Conservation (phyloP, 495 filamentous ascomycete species). For the Daldinia grandis region DNA sequence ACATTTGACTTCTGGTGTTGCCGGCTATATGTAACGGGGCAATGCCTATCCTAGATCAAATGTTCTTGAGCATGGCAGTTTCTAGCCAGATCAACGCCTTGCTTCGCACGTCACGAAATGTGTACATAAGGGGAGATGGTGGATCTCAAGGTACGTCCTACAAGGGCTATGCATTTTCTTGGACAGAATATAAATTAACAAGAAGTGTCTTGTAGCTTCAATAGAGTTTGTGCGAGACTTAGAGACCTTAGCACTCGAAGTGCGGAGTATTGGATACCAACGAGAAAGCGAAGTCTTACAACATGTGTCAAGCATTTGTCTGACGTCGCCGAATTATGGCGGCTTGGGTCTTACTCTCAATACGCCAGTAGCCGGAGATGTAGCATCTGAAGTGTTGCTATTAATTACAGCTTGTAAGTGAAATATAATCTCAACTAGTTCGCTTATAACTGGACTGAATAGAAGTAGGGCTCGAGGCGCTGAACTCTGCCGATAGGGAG, state of each 20-base stretch:
- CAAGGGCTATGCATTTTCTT: no score
- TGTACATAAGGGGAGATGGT: neutral
- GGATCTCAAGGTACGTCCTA: neutral
- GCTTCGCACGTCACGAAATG: neutral
- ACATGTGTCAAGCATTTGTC: neutral
- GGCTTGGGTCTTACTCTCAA: neutral
- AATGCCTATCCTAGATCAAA: neutral
- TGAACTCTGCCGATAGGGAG: neutral
- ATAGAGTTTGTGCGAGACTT: neutral
- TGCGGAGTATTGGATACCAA: neutral
- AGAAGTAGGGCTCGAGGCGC: neutral
- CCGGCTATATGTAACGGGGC: neutral
- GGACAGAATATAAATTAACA: neutral
- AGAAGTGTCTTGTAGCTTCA: neutral
- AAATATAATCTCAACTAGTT: neutral
- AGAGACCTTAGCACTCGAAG: neutral
- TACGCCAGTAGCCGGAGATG: neutral
- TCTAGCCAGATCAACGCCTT: neutral
- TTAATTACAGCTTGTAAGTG: neutral
- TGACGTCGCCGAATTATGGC: neutral
- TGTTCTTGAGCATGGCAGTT: neutral
- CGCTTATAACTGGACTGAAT: neutral
- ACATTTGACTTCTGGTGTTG: neutral
- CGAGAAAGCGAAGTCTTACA: neutral
- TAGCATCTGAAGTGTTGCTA: neutral